These are phyloP conservation scores for Dichotomopilus funicola DNA, from an alignment of 2,329 filamentous ascomycete species.

Conservation along the genomic window DNA sequence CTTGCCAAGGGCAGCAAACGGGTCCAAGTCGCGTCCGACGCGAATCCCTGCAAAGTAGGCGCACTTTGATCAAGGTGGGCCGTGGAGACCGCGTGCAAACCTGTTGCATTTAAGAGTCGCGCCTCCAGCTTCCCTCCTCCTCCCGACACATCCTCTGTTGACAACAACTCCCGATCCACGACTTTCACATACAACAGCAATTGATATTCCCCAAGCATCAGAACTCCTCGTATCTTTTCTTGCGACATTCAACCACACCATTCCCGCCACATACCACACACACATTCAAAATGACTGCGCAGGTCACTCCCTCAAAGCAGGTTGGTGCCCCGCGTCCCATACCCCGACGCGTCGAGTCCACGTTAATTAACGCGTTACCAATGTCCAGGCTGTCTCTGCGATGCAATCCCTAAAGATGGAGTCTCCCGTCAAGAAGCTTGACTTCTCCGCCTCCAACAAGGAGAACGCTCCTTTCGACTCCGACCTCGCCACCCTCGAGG, in stretches of 20 bases:
- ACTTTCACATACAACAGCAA: conserved; percentile 8
- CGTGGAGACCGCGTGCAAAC: conserved; percentile 16
- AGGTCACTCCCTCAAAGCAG: conserved; percentile 59
- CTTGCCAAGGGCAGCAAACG: neutral
- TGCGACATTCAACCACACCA: neutral
- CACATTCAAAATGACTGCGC: conserved; percentile 58
- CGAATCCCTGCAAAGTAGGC: conserved; percentile 18
- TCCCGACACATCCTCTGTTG: conserved; percentile 18
- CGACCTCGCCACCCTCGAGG: conserved; percentile 44
- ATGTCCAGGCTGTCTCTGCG: conserved; percentile 68
- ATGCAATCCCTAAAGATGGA: conserved; percentile 90
- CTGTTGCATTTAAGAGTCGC: conserved; percentile 24
- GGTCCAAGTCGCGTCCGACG: conserved; percentile 20
- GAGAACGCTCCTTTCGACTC: conserved; percentile 63
- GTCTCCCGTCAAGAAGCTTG: conserved; percentile 83
- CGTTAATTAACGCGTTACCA: neutral
- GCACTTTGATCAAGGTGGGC: conserved; percentile 15
- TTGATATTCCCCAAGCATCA: neutral
- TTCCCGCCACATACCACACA: neutral
- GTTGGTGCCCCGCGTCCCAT: conserved; percentile 33
- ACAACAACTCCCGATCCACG: conserved; percentile 8
- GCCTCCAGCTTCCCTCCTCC: conserved; percentile 11
- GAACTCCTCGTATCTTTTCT: neutral
- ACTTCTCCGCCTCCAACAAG: conserved; percentile 69
- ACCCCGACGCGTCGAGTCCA: conserved; percentile 22